Evolutionary conservation across 768 basidiomycete genomes (phyloP), one percentile per base, ranked within the genome.

Genomic region (Rhodotorula kratochvilovae): DNA sequence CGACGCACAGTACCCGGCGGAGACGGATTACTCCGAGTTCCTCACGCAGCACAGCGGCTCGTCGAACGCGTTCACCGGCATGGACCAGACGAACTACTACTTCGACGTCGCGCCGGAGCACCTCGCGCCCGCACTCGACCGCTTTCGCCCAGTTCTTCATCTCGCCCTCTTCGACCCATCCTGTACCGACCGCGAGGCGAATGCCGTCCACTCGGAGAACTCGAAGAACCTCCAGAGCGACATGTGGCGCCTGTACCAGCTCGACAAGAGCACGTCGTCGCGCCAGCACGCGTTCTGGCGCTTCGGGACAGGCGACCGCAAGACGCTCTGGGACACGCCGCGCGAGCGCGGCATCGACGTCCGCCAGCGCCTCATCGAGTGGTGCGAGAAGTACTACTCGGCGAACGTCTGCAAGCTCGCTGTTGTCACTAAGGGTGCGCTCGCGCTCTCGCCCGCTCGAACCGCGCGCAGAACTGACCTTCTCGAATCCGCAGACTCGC

Each of bases 151-250:
- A 82, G 21, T 99, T 99, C 82, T 98, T 99, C 81, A 90, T 91
- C 76, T 89, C 87, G 27, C 96, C 0, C 84, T 94, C 53, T 98
- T 99, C 78, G 80, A 87, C 12, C 86, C 90, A 0, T 90, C 89
- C 7, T 90, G 91, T 79, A 92, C 92, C 2, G 84, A 86, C 42
- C 87, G 92, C 46, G 96, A 99, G 81, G 85, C 97, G 71, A 92
- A 92, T 76, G 96, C 96, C 3, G 94, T 99, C 45, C 89, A 99
- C 79, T 97, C 93, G 0, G 96, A 99, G 79, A 89, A 98, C 84
- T 91, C 91, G 83, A 98, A 97, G 83, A 99, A 98, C 79, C 86
- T 90, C 61, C 95, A 96, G 80, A 82, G 84, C 5, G 92, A 97
- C 79, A 83, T 88, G 79, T 96, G 92, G 92, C 87, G 96, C 25